Base-by-base conservation (phyloP, 257 asterid genomes). In the Solanum clarkiae region DNA sequence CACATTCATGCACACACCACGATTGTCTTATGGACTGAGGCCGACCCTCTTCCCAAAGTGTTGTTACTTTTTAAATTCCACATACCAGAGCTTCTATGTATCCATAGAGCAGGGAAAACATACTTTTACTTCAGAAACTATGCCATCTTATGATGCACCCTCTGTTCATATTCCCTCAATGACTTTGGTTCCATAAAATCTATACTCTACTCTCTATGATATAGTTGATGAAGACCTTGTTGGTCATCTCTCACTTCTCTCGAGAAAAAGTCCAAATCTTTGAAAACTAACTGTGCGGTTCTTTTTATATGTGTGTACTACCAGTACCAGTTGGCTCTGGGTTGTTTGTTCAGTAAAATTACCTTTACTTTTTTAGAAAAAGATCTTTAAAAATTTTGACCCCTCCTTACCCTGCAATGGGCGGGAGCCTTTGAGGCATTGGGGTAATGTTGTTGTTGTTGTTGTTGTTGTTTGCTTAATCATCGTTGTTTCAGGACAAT, bases 401-500 rank as follows among this genome's bases (percentile, higher is more conserved):
- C n/a, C n/a, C n/a, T n/a, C n/a, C n/a, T n/a, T n/a, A n/a, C n/a
- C n/a, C n/a, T n/a, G n/a, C n/a, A n/a, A n/a, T n/a, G n/a, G n/a
- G n/a, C n/a, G n/a, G n/a, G n/a, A n/a, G n/a, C n/a, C n/a, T n/a
- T n/a, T n/a, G n/a, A n/a, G n/a, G n/a, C n/a, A n/a, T n/a, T n/a
- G n/a, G n/a, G n/a, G n/a, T n/a, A n/a, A n/a, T n/a, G n/a, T n/a
- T n/a, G n/a, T n/a, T n/a, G n/a, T n/a, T n/a, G n/a, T n/a, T n/a
- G n/a, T n/a, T n/a, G n/a, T n/a, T n/a, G n/a, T n/a, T n/a, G n/a
- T 53, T 17, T 53, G 45, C 49, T 29, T 29, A 53, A 12, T 62
- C 24, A 54, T 59, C 86, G 77, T 69, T 70, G 85, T 66, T 86
- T 86, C 92, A 97, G 99, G 99, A 97, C 86, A 97, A 97, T 86